Conservation (phyloP, 495 filamentous ascomycete genomes). For the Podospora australis region DNA sequence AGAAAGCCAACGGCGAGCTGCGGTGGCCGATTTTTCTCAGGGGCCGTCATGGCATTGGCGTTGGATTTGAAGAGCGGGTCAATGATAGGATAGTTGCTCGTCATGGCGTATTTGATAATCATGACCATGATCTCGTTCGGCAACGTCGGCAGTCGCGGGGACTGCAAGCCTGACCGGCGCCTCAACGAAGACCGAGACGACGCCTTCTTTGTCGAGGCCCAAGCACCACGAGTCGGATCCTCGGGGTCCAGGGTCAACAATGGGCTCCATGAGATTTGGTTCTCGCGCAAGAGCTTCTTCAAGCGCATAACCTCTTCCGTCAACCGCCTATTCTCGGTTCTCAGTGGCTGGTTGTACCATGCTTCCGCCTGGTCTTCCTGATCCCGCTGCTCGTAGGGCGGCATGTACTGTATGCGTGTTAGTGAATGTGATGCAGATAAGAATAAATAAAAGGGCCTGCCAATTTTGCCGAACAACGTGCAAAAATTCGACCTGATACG, state of each 20-base stretch:
- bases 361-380: constrained; percentile 35
- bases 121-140: constrained; percentile 39
- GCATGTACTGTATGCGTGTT: not conserved
- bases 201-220: not conserved
- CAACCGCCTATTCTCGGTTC: constrained; percentile 27
- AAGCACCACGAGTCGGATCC: constrained; percentile 8
- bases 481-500: too few relatives aligned
- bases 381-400: constrained; percentile 37
- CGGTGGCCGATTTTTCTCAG: constrained; percentile 29
- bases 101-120: constrained; percentile 40
- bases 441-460: too few relatives aligned
- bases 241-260: constrained; percentile 8
- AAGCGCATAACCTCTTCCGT: constrained; percentile 31
- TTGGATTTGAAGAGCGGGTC: constrained; percentile 38
- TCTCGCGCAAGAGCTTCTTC: constrained; percentile 34
- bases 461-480: too few relatives aligned
- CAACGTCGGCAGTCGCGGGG: constrained; percentile 28
- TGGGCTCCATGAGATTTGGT: constrained; percentile 30
- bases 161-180: not conserved
- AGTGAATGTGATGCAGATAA: too few relatives aligned
- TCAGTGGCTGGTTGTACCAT: constrained; percentile 34
- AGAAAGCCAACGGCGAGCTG: constrained; percentile 38
- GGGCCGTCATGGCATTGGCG: constrained; percentile 22
- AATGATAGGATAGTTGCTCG: constrained; percentile 37
- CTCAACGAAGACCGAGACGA: constrained; percentile 5